phyloP scores from a whole-genome alignment of 805 yeast species.

The Candida succiphila region DNA sequence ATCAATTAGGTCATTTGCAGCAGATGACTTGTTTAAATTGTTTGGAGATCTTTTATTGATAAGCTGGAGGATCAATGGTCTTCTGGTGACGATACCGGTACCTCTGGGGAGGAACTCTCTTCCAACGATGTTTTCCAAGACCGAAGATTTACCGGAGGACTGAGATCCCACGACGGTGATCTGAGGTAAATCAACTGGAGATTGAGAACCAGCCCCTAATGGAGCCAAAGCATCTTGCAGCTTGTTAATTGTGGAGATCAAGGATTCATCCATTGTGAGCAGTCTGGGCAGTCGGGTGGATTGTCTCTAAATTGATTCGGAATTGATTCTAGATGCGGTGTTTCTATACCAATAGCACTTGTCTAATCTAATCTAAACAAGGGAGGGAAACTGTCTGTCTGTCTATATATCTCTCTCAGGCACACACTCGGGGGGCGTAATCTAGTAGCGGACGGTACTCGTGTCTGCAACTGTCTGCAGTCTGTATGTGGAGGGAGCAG shows the following conservation, averaged over 20 bases:
- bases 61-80: slow-evolving; percentile 77
- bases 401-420: no score
- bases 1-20: slow-evolving; percentile 29
- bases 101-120: slow-evolving; percentile 89
- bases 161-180: slow-evolving; percentile 94
- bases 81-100: slow-evolving; percentile 85
- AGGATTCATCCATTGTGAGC: slow-evolving; percentile 57
- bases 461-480: no score
- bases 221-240: slow-evolving; percentile 97
- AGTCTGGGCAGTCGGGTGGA: no score
- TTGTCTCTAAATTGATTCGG: background rate
- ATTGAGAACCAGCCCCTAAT: slow-evolving; percentile 77
- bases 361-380: slow-evolving; percentile 1
- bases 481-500: no score
- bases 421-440: no score
- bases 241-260: slow-evolving; percentile 79
- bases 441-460: no score
- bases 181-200: slow-evolving; percentile 91
- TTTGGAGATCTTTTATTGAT: slow-evolving; percentile 49
- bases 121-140: slow-evolving; percentile 83
- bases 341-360: background rate
- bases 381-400: background rate
- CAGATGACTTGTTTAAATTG: slow-evolving; percentile 7
- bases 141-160: slow-evolving; percentile 83
- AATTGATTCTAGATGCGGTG: no score